Evolutionary conservation across 345 rosid species (phyloP), one percentile per base, ranked within the genome.

Genomic region (Moricandia arvensis): DNA sequence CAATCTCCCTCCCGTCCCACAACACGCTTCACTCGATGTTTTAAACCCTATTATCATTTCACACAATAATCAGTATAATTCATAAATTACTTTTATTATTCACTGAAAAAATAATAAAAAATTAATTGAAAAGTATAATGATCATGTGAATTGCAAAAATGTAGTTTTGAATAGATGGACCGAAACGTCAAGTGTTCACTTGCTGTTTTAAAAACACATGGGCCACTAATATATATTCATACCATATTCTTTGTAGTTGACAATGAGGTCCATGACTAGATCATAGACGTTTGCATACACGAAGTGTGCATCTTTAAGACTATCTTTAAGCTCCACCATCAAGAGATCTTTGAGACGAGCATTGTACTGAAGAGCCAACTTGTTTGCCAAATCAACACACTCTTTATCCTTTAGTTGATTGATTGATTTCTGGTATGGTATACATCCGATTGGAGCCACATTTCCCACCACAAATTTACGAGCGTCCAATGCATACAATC

Each of bases 391-490:
- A 9, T 80, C 97, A 58, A 94, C 96, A n/a, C 97, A 94, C 71
- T 94, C 83, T 4, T 82, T 88, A 24, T 87, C 86, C 0, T 75
- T 79, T 65, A 94, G 38, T 59, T 83, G 97, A 65, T 87, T 88
- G 24, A 94, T 82, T 0, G 96, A 90, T 79, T 85, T 94, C 68
- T 94, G 98, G 74, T 94, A 94, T 0, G 98, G 98, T 58, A 94
- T 91, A 82, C 98, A 94, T 1, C 98, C 98, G 6, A 93, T 86
- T 0, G 98, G 97, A n/a, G 91, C 98, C 0, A 91, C 97, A 31
- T 94, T 94, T 5, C 90, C 97, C 4, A 91, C 72, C 75, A 93
- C 93, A 72, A 93, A 93, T 73, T 93, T 93, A 63, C 97, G 72
- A 29, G 89, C 98, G 64, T 85, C 98, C 78, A 94, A 41, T 54